These are phyloP conservation scores for Limnomonas spitsbergensis DNA, from an alignment of 139 green algal species.

Conservation along the genomic window DNA sequence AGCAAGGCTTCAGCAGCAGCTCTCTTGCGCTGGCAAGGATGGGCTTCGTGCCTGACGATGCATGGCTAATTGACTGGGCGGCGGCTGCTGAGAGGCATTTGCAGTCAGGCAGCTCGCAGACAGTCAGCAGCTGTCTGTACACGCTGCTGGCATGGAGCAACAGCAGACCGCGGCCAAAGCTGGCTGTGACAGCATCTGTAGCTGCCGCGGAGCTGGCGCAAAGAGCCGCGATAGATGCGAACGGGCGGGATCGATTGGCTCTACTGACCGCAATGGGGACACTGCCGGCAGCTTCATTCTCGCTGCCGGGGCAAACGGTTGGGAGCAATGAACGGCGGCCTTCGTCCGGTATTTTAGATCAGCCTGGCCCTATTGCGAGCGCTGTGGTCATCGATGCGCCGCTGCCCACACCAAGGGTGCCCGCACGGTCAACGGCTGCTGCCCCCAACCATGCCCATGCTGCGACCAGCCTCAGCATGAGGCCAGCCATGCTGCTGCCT, in stretches of 20 bases:
- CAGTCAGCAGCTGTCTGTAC: background rate
- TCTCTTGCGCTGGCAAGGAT: background rate
- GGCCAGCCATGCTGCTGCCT: too few relatives aligned
- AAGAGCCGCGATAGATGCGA: background rate
- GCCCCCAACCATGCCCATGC: too few relatives aligned
- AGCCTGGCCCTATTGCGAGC: too few relatives aligned
- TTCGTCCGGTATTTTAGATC: too few relatives aligned
- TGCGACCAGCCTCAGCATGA: too few relatives aligned
- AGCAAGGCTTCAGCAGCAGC: background rate
- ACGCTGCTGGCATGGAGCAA: background rate
- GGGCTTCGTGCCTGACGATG: background rate
- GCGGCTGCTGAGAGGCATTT: background rate
- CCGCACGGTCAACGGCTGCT: too few relatives aligned
- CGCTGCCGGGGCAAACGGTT: background rate
- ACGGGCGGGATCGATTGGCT: background rate
- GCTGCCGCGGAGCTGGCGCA: background rate
- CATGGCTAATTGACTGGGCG: background rate
- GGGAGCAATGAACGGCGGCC: too few relatives aligned
- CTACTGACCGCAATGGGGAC: background rate
- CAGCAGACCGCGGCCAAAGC: background rate
- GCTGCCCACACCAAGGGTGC: too few relatives aligned
- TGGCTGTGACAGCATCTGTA: background rate
- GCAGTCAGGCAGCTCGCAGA: background rate
- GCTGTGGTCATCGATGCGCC: too few relatives aligned
- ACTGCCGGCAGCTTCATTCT: background rate